Percentiles rank a stretch among this genome's conserved stretches.
Conservation (phyloP, 106 monocot species). For the Dendrobium chrysotoxum region DNA sequence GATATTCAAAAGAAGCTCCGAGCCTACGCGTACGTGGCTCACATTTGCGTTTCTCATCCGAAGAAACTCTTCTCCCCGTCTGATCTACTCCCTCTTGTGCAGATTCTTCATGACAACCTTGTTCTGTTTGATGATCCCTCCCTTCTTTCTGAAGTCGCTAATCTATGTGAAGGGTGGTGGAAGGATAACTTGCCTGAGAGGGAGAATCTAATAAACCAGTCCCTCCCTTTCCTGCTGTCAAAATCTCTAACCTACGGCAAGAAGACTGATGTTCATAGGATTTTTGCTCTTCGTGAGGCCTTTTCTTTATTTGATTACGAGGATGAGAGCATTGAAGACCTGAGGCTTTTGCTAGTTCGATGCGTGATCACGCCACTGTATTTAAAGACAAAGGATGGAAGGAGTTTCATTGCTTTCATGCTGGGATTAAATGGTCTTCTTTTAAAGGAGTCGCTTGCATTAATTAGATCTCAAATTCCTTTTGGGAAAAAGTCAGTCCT, state of each 20-base stretch:
- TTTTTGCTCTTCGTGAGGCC: conserved; percentile 68
- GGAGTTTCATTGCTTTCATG: conserved; percentile 51
- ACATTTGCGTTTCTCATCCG: conserved; percentile 62
- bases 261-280: conserved; percentile 50
- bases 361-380: conserved; percentile 75
- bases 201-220: conserved; percentile 65
- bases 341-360: conserved; percentile 57
- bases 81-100: conserved; percentile 49
- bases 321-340: conserved; percentile 86
- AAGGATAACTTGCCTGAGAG: conserved; percentile 53
- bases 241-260: conserved; percentile 45
- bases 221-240: conserved; percentile 77
- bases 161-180: conserved; percentile 87
- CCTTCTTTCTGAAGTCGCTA: conserved; percentile 51
- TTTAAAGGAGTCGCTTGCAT: conserved; percentile 55
- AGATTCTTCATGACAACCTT: conserved; percentile 64
- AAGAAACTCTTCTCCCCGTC: conserved; percentile 36
- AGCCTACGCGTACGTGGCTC: conserved; percentile 37
- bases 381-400: conserved; percentile 78
- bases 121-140: conserved; percentile 56
- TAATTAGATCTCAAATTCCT: conserved; percentile 82
- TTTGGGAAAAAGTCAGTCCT: conserved; percentile 82
- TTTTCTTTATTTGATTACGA: conserved; percentile 66
- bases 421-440: conserved; percentile 62
- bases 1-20: conserved; percentile 32